Conservation (phyloP, 305 asterid genomes). For the Withania somnifera region DNA sequence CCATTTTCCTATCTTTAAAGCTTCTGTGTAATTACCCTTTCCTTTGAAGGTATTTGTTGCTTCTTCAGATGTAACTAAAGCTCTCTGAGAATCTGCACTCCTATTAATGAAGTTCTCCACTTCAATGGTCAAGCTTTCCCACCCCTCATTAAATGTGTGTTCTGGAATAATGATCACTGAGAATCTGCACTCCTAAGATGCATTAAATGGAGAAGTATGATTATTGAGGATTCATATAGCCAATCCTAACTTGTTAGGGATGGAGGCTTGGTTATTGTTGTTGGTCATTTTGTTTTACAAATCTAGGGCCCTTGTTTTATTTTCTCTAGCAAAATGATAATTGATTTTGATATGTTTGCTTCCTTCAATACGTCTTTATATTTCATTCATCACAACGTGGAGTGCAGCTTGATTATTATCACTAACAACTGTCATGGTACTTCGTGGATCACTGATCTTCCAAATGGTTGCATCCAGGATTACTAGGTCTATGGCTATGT, state of each 20-base stretch:
- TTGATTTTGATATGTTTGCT: background rate
- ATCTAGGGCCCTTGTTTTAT: background rate
- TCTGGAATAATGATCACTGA: background rate
- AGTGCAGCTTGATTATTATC: background rate
- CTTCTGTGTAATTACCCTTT: no score
- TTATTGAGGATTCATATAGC: background rate
- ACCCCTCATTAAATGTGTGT: background rate
- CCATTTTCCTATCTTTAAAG: no score
- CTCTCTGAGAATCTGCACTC: no score
- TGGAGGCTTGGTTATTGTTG: background rate
- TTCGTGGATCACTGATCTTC: background rate
- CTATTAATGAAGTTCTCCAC: background rate
- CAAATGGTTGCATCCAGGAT: background rate
- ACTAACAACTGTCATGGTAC: background rate
- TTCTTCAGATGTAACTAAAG: no score
- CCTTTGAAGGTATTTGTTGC: no score
- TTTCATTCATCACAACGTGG: background rate
- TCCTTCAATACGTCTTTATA: background rate
- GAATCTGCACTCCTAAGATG: no score
- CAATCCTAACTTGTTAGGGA: background rate
- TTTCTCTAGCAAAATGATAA: background rate
- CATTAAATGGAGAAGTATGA: background rate
- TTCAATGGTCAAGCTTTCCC: background rate
- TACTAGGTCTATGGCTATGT: background rate
- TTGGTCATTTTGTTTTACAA: background rate